Conservation (phyloP, 139 green algal species). For the Chlamydomonas incerta region DNA sequence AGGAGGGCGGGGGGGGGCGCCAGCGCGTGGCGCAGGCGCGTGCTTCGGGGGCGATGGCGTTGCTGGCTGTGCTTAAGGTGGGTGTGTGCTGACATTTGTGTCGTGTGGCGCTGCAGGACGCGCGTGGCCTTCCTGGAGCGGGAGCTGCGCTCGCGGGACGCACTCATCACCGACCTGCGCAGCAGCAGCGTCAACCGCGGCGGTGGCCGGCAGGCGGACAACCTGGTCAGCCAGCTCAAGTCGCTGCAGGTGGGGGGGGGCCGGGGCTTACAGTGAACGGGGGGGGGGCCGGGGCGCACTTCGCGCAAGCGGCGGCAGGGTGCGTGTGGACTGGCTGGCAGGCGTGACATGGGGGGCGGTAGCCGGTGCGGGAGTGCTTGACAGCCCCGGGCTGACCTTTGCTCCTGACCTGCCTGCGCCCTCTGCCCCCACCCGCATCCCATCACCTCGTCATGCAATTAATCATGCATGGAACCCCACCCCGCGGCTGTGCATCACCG, state of each 20-base stretch:
- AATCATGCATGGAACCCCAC: too few species aligned
- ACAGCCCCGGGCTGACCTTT: too few species aligned
- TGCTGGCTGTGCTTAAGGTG: too few species aligned
- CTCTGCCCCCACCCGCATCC: too few species aligned
- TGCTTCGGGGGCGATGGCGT: too few species aligned
- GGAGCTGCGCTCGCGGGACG: slow-evolving; percentile 34
- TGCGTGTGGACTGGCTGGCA: too few species aligned
- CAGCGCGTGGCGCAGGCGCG: neutral
- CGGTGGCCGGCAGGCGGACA: neutral
- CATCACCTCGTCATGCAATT: neutral
- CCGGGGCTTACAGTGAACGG: neutral
- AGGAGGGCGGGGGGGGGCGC: neutral
- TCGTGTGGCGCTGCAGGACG: neutral
- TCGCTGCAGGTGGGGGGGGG: slow-evolving; percentile 13
- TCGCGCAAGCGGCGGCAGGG: too few species aligned
- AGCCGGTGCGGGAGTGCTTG: too few species aligned
- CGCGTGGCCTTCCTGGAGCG: slow-evolving; percentile 33
- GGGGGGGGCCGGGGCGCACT: neutral
- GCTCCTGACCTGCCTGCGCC: too few species aligned
- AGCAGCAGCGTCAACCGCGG: slow-evolving; percentile 7
- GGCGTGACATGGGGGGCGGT: too few species aligned
- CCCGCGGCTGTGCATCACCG: too few species aligned
- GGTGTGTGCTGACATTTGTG: too few species aligned
- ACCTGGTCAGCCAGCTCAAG: neutral
- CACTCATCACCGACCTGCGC: slow-evolving; percentile 36